These are phyloP conservation scores for Penicillium fuscoglaucum DNA, from an alignment of 2,329 filamentous ascomycete species.

Conservation along the genomic window DNA sequence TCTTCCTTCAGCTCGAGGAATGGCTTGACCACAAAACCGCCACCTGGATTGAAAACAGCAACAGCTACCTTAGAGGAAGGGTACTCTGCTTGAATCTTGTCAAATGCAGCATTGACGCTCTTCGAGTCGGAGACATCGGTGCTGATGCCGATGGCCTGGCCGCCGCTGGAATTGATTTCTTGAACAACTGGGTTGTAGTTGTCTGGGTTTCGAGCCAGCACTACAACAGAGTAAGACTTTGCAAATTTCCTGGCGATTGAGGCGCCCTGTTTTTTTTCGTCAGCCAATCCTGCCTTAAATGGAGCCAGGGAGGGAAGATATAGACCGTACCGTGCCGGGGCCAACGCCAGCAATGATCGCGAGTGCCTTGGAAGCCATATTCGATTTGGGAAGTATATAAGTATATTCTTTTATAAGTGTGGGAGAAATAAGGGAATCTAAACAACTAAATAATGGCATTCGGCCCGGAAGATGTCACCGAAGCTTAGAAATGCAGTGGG, in stretches of 20 bases:
- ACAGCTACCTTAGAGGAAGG: constrained; percentile 49
- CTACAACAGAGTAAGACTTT: constrained; percentile 57
- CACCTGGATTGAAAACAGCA: constrained; percentile 62
- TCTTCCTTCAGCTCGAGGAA: constrained; percentile 61
- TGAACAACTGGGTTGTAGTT: constrained; percentile 57
- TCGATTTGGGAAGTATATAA: not conserved
- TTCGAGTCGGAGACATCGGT: constrained; percentile 57
- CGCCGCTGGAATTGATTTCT: constrained; percentile 60
- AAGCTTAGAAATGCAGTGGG: constrained; percentile 28
- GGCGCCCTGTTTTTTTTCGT: constrained; percentile 58
- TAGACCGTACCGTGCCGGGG: constrained; percentile 43
- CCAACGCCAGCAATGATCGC: constrained; percentile 51
- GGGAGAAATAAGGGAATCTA: not conserved
- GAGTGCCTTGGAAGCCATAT: constrained; percentile 43
- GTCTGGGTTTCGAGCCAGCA: constrained; percentile 59
- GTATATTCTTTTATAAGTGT: not conserved
- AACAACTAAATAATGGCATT: constrained; percentile 12
- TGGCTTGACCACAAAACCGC: constrained; percentile 59
- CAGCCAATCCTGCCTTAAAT: not conserved
- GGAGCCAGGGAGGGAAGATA: not conserved
- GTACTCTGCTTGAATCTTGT: constrained; percentile 56
- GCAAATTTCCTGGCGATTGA: constrained; percentile 62
- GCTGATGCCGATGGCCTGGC: constrained; percentile 61
- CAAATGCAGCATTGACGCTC: constrained; percentile 56
- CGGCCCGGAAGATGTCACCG: constrained; percentile 11